phyloP scores from a whole-genome alignment of 192 early-diverging fungal genomes.

The Mortierella alpina region DNA sequence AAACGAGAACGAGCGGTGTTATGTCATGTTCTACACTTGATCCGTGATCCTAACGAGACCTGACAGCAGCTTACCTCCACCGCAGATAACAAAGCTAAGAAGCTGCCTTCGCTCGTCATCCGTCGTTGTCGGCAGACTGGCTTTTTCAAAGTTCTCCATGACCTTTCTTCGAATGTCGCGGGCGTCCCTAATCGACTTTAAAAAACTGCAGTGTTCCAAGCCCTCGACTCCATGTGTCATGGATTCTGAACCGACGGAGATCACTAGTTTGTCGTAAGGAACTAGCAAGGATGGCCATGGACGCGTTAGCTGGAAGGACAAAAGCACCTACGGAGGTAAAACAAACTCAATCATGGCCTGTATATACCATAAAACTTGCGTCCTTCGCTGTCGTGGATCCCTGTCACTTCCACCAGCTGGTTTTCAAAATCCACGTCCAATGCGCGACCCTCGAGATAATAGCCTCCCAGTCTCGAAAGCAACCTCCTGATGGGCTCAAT shows the following conservation, averaged over 20 bases:
- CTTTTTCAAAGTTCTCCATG: conserved; percentile 74
- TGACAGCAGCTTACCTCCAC: conserved; percentile 66
- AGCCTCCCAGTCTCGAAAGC: conserved; percentile 46
- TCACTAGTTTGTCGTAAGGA: conserved; percentile 67
- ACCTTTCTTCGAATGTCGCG: conserved; percentile 66
- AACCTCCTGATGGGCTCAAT: conserved; percentile 67
- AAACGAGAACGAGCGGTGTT: background rate
- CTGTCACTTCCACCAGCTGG: conserved; percentile 60
- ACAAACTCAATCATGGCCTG: background rate
- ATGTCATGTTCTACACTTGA: background rate
- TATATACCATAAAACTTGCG: conserved; percentile 61
- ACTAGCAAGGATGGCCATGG: conserved; percentile 9
- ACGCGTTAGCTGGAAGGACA: background rate
- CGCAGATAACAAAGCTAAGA: conserved; percentile 78
- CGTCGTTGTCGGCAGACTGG: conserved; percentile 67
- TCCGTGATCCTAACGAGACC: too few relatives aligned
- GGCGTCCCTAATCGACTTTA: conserved; percentile 78
- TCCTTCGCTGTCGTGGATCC: conserved; percentile 23
- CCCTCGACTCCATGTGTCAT: conserved; percentile 75
- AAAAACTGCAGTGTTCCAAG: conserved; percentile 66
- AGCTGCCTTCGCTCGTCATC: conserved; percentile 69
- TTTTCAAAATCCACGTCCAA: conserved; percentile 62
- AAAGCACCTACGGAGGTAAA: background rate
- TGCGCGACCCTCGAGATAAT: conserved; percentile 62
- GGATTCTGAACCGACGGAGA: conserved; percentile 67